Conservation (phyloP, 176 grass and related monocot species). For the sorghum (Sorghum bicolor) region DNA sequence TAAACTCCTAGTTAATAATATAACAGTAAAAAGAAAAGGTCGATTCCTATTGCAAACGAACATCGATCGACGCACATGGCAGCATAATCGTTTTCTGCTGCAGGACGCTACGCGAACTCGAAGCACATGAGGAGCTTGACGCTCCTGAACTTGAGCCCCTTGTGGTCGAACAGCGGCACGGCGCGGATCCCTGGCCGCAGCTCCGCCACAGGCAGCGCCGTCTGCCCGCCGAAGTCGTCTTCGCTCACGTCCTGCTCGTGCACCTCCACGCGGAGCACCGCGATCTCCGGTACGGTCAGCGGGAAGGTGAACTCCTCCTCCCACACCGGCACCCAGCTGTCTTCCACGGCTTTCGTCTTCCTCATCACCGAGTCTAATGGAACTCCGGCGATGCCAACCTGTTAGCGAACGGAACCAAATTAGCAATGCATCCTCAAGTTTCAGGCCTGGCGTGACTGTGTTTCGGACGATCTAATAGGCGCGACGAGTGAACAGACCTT, state of each 20-base stretch:
- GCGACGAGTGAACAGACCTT: slow-evolving; percentile 37
- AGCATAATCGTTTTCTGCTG: neutral
- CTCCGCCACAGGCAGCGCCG: slow-evolving; percentile 61
- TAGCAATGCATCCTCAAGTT: neutral
- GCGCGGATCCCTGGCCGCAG: slow-evolving; percentile 68
- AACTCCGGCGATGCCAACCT: slow-evolving; percentile 96
- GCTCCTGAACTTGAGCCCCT: slow-evolving; percentile 62
- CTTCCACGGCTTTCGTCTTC: slow-evolving; percentile 86
- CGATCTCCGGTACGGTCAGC: slow-evolving; percentile 76
- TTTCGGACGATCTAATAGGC: neutral
- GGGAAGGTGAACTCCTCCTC: slow-evolving; percentile 77
- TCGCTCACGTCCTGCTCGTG: slow-evolving; percentile 91
- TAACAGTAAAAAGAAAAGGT: neutral
- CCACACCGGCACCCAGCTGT: slow-evolving; percentile 81
- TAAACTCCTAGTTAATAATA: neutral
- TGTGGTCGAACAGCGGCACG: slow-evolving; percentile 63
- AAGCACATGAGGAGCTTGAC: slow-evolving; percentile 93
- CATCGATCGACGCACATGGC: neutral
- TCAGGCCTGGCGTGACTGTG: neutral
- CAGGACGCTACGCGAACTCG: slow-evolving; percentile 47
- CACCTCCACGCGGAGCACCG: slow-evolving; percentile 87
- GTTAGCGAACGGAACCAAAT: slow-evolving; percentile 9
- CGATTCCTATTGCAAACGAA: neutral
- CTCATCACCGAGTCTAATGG: slow-evolving; percentile 81
- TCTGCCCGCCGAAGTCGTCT: slow-evolving; percentile 92